A percentile compares a stretch with the other conserved stretches of the same genome.
Evolutionary conservation across 176 grass and related monocot species (phyloP).

Genomic region (Hordeum vulgare): DNA sequence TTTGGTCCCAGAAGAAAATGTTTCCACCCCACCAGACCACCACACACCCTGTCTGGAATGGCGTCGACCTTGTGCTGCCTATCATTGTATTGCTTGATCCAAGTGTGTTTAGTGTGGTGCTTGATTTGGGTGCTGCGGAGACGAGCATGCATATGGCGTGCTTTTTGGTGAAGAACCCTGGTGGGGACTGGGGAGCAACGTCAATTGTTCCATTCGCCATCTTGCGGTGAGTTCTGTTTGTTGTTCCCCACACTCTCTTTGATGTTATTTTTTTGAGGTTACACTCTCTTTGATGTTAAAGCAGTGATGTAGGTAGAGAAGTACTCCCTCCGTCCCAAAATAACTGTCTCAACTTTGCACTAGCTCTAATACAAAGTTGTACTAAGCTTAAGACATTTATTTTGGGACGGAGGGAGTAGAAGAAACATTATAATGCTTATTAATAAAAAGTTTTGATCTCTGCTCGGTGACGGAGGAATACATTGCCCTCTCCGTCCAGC

Average conservation of each 20-base stretch:
- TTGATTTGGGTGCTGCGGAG: not conserved
- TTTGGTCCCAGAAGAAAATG: not conserved
- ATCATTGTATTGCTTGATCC: not conserved
- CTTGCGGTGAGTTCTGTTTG: not conserved
- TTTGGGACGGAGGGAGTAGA: too few relatives aligned
- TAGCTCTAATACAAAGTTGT: too few relatives aligned
- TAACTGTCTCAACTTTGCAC: too few relatives aligned
- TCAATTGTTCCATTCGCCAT: not conserved
- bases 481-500: too few relatives aligned
- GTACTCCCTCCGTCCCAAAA: too few relatives aligned
- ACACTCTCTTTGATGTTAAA: not conserved
- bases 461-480: too few relatives aligned
- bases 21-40: not conserved
- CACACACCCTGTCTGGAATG: not conserved
- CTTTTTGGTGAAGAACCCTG: not conserved
- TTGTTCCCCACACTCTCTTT: not conserved
- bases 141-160: too few relatives aligned
- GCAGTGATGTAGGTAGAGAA: not conserved
- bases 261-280: not conserved
- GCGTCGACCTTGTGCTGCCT: not conserved
- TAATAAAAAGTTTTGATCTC: too few relatives aligned
- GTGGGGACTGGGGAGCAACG: conserved; percentile 32
- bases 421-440: too few relatives aligned
- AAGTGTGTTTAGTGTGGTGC: not conserved
- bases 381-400: too few relatives aligned